Evolutionary conservation across 371 early-diverging fungal species (phyloP), one percentile per base, ranked within the genome.

Genomic region (Umbelopsis sp.): DNA sequence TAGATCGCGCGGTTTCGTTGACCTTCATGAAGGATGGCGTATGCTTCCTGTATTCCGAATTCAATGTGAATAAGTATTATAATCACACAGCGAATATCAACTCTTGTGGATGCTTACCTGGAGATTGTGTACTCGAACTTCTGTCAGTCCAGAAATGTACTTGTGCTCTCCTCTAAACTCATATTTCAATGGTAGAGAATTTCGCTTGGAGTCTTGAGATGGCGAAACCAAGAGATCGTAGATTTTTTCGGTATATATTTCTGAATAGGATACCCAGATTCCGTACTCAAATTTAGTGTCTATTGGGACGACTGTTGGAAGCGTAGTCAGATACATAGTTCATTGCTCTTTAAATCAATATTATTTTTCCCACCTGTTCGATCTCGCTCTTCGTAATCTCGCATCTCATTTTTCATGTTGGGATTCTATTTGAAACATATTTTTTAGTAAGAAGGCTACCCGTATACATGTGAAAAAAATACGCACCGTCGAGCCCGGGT

Each of bases 211-310:
- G 1, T 68, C 67, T 20, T 57, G 69, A n/a, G 76, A 67, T 0
- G 82, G 82, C n/a, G 73, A 76, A 22, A 76, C 84, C 41, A 96
- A 76, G 41, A 96, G 80, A 70, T 96, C 97, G 72, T 89, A 92
- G 0, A 95, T 87, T 69, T 89, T 87, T 72, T 95, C 96, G 37
- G 90, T 93, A 72, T 94, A 94, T 12, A 96, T 86, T 70, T 96
- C 96, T 9, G 89, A 85, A 78, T 89, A 93, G 6, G 92, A 92
- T 35, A 91, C 82, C 84, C 91, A 91, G 20, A 92, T 81, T 24
- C 89, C 79, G 69, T 91, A 93, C 66, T 85, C 87, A 77, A 82
- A 89, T 29, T 82, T 78, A 29, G 74, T 44, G n/a, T 83, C 81
- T 25, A 87, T 71, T 0, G 69, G 50, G 4, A 87, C 67, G 1